Percentiles rank a stretch among this genome's conserved stretches.
Evolutionary conservation across 139 green algal genomes (phyloP).

Genomic region (Picochlorum sp.): DNA sequence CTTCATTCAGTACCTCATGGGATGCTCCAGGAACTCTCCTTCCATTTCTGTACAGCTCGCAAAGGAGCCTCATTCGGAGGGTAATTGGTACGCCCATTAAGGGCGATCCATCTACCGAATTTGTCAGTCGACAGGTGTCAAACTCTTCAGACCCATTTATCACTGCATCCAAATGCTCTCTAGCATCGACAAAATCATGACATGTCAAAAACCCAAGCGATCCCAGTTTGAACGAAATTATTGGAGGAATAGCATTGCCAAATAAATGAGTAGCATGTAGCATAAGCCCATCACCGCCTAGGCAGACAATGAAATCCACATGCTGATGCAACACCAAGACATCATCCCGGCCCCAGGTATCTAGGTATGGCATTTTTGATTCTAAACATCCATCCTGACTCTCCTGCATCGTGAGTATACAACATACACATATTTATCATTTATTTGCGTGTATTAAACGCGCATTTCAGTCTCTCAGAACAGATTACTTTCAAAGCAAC

Average conservation of each 20-base stretch:
- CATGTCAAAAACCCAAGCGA: constrained; percentile 95
- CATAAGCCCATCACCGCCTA: constrained; percentile 94
- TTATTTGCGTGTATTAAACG: too few species aligned
- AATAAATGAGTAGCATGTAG: constrained; percentile 87
- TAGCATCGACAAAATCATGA: constrained; percentile 57
- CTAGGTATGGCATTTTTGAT: constrained; percentile 8
- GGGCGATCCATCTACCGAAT: background rate
- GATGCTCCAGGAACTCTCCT: constrained; percentile 1
- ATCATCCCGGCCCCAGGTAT: constrained; percentile 40
- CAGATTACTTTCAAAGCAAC: too few species aligned
- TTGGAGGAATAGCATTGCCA: constrained; percentile 18
- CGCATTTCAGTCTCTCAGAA: too few species aligned
- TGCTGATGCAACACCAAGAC: constrained; percentile 34
- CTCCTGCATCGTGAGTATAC: too few species aligned
- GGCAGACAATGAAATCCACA: constrained; percentile 93
- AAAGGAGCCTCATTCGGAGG: constrained; percentile 89
- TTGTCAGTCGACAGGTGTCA: constrained; percentile 8
- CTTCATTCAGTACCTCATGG: constrained; percentile 87
- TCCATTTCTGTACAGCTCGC: constrained; percentile 46
- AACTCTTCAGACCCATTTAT: constrained; percentile 59
- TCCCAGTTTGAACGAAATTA: constrained; percentile 94
- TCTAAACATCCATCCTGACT: background rate
- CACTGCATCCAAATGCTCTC: constrained; percentile 60
- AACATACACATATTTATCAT: too few species aligned
- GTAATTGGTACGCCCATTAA: constrained; percentile 83